Base-by-base conservation (phyloP, 441 rosid genomes). In the Croton laevigatus region DNA sequence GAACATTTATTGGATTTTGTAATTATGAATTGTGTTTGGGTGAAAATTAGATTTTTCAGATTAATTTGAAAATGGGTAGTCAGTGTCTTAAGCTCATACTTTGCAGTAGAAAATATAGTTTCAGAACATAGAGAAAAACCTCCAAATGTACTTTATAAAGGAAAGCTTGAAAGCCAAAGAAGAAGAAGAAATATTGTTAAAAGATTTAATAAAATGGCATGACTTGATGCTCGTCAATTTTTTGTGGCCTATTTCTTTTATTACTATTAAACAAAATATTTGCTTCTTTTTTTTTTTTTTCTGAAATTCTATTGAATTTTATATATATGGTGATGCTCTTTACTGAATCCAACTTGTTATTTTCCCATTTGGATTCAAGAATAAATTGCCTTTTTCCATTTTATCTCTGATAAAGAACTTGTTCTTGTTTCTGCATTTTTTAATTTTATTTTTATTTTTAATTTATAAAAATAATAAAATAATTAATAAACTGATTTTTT, bases 41-140 rank as follows among this genome's bases (percentile, higher is more conserved):
- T 62, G 8, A 46, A 23, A 27, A 11, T 65, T 59, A 17, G 57
- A 46, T 65, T 66, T 60, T 58, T 65, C 10, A 46, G 22, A 40
- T 73, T 59, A 19, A 59, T 55, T 20, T 27, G 54, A 72, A 72
- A 49, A 93, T 94, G 98, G 98, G 98, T 65, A 76, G 91, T 76
- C 87, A 75, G 59, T 86, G 87, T 62, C 86, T 94, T 23, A 91
- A 83, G 80, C 65, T 94, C 68, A 73, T 85, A n/a, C 74, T 85
- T 83, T 45, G 82, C 81, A 45, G 80, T 75, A n/a, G 85, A 75
- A 49, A 75, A 72, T 65, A 85, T 85, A 23, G 83, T 85, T 60
- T 85, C 88, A 10, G 88, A 85, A 67, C 78, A 82, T 68, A 86
- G 88, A 19, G 88, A 85, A 79, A 85, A 83, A 60, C 85, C 85